Percentiles rank a stretch among this genome's conserved stretches.
phyloP scores from a whole-genome alignment of 768 basidiomycete species.

The Tulasnella sp. region DNA sequence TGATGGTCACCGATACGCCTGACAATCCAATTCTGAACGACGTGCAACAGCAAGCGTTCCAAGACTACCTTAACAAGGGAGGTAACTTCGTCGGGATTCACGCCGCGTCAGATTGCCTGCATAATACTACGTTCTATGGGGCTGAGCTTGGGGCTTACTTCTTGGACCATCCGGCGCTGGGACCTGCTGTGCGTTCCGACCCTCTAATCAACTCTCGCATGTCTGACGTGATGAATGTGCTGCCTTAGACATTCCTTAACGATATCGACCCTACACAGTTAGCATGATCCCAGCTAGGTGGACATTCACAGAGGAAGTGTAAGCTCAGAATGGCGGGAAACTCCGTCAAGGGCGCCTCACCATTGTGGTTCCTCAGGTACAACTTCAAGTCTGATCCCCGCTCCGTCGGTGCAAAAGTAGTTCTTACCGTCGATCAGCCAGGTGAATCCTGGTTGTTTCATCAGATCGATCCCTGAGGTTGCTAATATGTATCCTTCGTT shows the following conservation, averaged over 20 bases:
- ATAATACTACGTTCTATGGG: constrained; percentile 46
- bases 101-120: constrained; percentile 50
- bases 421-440: constrained; percentile 60
- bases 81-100: constrained; percentile 66
- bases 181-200: constrained; percentile 43
- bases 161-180: constrained; percentile 57
- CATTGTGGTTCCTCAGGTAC: constrained; percentile 35
- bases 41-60: constrained; percentile 48
- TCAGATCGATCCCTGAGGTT: constrained; percentile 11
- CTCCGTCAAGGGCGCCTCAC: neutral
- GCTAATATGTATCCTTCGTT: constrained; percentile 20
- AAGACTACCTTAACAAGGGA: constrained; percentile 52
- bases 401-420: constrained; percentile 45
- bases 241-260: neutral
- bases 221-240: neutral
- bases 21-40: constrained; percentile 44
- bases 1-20: constrained; percentile 43
- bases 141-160: constrained; percentile 55
- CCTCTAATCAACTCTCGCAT: neutral
- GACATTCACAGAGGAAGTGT: constrained; percentile 29
- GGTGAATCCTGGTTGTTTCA: too few relatives aligned
- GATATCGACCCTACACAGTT: constrained; percentile 23
- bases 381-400: constrained; percentile 67
- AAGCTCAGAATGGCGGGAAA: neutral
- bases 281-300: constrained; percentile 27